Base-by-base conservation (phyloP, 139 green algal genomes). In the Asterochloris sp. region DNA sequence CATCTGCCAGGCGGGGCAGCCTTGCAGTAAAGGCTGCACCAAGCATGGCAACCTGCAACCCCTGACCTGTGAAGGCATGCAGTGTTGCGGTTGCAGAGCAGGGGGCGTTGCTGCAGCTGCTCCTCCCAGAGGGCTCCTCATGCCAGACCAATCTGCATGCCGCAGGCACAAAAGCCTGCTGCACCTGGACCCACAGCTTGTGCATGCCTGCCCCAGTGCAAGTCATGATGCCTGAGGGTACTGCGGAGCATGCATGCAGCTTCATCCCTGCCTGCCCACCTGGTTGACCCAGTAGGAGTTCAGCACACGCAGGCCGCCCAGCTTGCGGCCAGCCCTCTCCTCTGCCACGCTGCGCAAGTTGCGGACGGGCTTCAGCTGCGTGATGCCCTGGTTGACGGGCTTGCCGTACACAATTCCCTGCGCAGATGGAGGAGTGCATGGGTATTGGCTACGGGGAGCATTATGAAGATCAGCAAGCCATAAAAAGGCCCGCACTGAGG, bases 231-330 rank as follows among this genome's bases (percentile, higher is more conserved):
- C 38, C 38, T 54, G 38, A 54, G 38, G 38, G 38, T 54, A 54
- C 6, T 54, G 2, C 4, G 6, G 19, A 79, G 38, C 12, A 69
- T 21, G 38, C 10, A 63, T 67, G 10, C 13, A 67, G 61, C 11
- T 24, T 23, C 10, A 76, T 47, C 6, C 15, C 74, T 67, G 62
- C 29, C 26, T 66, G 67, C 86, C 0, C 62, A 98, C 95, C 93
- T 98, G 88, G 92, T 99, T 99, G 11, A 99, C 91, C 97, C 97
- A 99, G 92, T 99, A 99, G 2, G 92, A 98, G 95, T 99, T 99
- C 69, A 99, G 92, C 75, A 99, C 96, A 62, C 97, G 93, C 80
- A 99, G 94, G 75, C 91, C 94, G 62, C 94, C 96, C 78, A 93
- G 94, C 89, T 95, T 96, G 84, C 97, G 94, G 62, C 97, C 97